phyloP scores from a whole-genome alignment of 2,329 filamentous ascomycete species.

The Fusarium metavorans region DNA sequence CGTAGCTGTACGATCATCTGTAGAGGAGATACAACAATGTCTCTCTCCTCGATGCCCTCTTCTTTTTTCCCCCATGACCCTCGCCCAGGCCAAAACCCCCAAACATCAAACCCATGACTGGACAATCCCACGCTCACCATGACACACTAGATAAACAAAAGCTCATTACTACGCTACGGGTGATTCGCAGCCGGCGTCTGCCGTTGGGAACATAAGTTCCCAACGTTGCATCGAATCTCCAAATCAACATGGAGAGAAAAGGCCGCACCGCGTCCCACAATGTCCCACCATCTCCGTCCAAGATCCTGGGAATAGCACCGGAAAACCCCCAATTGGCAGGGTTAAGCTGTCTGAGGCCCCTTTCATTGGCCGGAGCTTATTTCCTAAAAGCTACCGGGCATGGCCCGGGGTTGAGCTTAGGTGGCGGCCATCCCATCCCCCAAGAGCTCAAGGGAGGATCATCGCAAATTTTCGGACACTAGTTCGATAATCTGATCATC shows the following conservation, averaged over 20 bases:
- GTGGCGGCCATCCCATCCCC: conserved; percentile 2
- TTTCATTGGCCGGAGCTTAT: conserved; percentile 15
- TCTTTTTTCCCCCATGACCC: neutral
- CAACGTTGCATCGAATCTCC: conserved; percentile 4
- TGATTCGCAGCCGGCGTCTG: neutral
- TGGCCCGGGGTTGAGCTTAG: neutral
- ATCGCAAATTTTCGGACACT: conserved; percentile 9
- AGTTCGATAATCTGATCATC: conserved; percentile 26
- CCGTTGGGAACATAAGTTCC: neutral
- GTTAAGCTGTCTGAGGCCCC: neutral
- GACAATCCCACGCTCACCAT: neutral
- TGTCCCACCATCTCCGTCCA: neutral
- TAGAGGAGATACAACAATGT: neutral
- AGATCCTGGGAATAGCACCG: conserved; percentile 7
- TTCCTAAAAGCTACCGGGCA: conserved; percentile 2
- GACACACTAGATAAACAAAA: conserved; percentile 1
- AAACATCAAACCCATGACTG: conserved; percentile 7
- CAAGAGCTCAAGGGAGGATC: neutral
- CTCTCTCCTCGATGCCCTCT: neutral
- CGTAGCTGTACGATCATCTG: neutral
- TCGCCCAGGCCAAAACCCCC: neutral
- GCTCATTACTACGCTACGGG: conserved; percentile 9
- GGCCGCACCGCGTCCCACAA: neutral
- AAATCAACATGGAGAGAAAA: neutral
- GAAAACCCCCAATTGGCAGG: neutral